A percentile compares a stretch with the other conserved stretches of the same genome.
Evolutionary conservation across 164 flowering plant species (phyloP).

Genomic region (Chloranthus sessilifolius): DNA sequence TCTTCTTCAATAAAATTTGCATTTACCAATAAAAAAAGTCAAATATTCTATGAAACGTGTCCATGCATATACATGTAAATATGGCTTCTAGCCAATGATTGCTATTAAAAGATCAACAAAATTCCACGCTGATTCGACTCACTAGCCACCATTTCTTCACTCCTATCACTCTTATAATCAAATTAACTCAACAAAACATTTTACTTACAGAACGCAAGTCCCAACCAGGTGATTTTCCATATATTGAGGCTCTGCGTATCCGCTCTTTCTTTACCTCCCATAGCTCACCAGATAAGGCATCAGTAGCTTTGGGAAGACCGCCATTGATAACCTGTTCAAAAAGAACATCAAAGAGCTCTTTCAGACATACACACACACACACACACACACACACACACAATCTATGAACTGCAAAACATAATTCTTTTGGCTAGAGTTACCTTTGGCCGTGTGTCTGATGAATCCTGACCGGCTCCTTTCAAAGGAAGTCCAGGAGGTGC

Average conservation of each 20-base stretch:
- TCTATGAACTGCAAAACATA: too few species aligned
- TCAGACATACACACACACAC: constrained; percentile 1
- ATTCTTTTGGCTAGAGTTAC: constrained; percentile 23
- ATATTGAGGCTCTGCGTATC: constrained; percentile 62
- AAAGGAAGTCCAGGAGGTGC: constrained; percentile 97
- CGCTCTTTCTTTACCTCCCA: constrained; percentile 91
- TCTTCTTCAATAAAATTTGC: too few species aligned
- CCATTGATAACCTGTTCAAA: constrained; percentile 58
- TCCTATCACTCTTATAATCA: too few species aligned
- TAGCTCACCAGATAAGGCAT: constrained; percentile 94
- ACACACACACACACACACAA: too few species aligned
- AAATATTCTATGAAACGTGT: too few species aligned
- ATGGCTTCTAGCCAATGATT: too few species aligned
- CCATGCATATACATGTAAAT: too few species aligned
- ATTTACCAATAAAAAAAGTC: too few species aligned
- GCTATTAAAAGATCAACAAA: too few species aligned
- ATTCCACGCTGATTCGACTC: too few species aligned
- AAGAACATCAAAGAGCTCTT: not conserved
- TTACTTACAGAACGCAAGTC: constrained; percentile 94
- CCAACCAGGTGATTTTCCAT: constrained; percentile 92
- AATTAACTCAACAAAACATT: too few species aligned
- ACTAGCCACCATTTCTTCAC: too few species aligned
- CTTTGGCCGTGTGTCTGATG: constrained; percentile 76
- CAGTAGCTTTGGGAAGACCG: constrained; percentile 64
- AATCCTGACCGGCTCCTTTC: constrained; percentile 93